Evolutionary conservation across 805 yeast species (phyloP), one percentile per base, ranked within the genome.

Genomic region (Kazachstania psychrophila): DNA sequence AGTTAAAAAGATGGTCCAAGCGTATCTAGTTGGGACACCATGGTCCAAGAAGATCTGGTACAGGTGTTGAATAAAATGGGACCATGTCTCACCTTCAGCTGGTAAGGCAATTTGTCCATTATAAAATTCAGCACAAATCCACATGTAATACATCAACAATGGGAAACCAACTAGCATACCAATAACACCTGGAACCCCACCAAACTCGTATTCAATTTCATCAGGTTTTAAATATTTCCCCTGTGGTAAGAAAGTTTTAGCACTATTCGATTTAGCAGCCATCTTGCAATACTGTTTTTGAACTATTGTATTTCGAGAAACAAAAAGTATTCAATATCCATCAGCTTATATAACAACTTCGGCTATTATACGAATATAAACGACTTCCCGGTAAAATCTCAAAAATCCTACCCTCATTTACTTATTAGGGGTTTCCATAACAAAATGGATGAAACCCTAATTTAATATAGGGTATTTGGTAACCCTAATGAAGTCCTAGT

Each of bases 131-230:
- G 92, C 89, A 51, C 86, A 72, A 37, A 89, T 77, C 94, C 95
- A 89, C 92, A 92, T 81, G 64, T 92, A 92, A 70, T 80, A 85
- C 98, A 92, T 92, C 54, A 92, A 68, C 32, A 79, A 54, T 6
- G 98, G 98, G 65, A 92, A 92, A 3, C 95, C 94, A 31, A 75
- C 56, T 78, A 89, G 75, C 97, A 92, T 89, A 6, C 88, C 89
- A 15, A 79, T 40, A 33, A 86, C 95, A 39, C 98, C 98, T 6
- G 69, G 61, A 18, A 94, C 80, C 0, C 97, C 97, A 35, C 98
- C 98, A 54, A 89, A 92, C 49, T 92, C 97, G 66, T 75, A 85
- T 52, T 77, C 89, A 41, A 75, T 70, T 38, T 76, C 69, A 37
- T 74, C 73, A 27, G 63, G 62, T 38, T 65, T 61, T 41, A 67